Conservation (phyloP, 1,284 basidiomycete species). For the Marasmius sp. region DNA sequence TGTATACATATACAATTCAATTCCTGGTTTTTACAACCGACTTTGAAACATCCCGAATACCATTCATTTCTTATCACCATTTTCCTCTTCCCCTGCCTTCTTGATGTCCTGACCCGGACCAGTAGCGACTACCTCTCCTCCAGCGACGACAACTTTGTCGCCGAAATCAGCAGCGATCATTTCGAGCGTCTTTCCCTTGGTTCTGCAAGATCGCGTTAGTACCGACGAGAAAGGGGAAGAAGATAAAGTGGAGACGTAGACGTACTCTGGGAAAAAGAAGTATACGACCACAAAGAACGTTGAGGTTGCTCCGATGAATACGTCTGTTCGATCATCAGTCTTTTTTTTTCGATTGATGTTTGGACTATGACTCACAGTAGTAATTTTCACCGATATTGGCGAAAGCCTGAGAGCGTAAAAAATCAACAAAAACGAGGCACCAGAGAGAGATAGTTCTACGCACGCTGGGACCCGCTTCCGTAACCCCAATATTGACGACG, state of each 20-base stretch:
- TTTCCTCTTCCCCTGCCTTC: too few relatives aligned
- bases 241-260: background rate
- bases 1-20: background rate
- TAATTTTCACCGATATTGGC: slow-evolving; percentile 17
- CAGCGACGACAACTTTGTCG: slow-evolving; percentile 10
- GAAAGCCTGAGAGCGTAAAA: slow-evolving; percentile 13
- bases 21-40: background rate
- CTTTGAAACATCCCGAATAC: too few relatives aligned
- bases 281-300: slow-evolving; percentile 9
- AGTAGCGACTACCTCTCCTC: background rate
- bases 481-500: slow-evolving; percentile 16
- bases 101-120: too few relatives aligned
- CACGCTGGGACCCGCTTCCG: slow-evolving; percentile 15
- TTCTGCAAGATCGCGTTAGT: slow-evolving; percentile 1
- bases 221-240: background rate
- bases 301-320: slow-evolving; percentile 16
- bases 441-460: too few relatives aligned
- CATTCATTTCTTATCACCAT: too few relatives aligned
- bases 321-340: slow-evolving; percentile 5
- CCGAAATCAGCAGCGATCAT: slow-evolving; percentile 18
- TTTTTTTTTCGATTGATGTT: background rate
- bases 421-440: too few relatives aligned
- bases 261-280: slow-evolving; percentile 16
- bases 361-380: slow-evolving; percentile 12
- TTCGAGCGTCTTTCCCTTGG: slow-evolving; percentile 17